phyloP scores from a whole-genome alignment of 225 moss, liverwort and hornwort genomes.

The Pseudisothecium myosuroides region DNA sequence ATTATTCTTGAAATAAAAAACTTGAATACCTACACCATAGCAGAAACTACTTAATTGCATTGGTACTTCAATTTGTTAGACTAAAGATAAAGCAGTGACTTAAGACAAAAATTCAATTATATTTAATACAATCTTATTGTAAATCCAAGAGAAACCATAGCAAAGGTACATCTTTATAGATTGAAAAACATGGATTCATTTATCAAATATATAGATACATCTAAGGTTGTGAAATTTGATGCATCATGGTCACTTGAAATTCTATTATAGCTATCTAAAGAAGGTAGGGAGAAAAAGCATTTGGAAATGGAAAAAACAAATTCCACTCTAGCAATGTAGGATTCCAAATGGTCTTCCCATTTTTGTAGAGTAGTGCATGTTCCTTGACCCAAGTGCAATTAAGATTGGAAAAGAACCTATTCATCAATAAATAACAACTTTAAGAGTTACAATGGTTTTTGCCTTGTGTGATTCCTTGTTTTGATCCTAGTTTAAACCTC shows the following conservation, averaged over 20 bases:
- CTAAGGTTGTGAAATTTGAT: neutral
- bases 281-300: neutral
- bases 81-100: no score
- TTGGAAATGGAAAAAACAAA: neutral
- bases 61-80: no score
- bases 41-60: fast-evolving
- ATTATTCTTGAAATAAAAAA: neutral
- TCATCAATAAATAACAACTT: neutral
- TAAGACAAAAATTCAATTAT: neutral
- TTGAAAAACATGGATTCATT: neutral
- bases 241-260: neutral
- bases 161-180: neutral
- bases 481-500: neutral
- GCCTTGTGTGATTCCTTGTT: fast-evolving
- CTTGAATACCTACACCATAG: neutral
- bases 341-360: neutral
- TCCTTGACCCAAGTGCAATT: no score
- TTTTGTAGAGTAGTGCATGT: neutral
- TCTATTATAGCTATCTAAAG: neutral
- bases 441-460: neutral
- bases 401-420: neutral
- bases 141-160: no score
- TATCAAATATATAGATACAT: neutral
- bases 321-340: neutral
- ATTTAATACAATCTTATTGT: neutral